These are phyloP conservation scores for Stagonosporopsis vannaccii DNA, from an alignment of 2,329 filamentous ascomycete genomes.

Conservation along the genomic window DNA sequence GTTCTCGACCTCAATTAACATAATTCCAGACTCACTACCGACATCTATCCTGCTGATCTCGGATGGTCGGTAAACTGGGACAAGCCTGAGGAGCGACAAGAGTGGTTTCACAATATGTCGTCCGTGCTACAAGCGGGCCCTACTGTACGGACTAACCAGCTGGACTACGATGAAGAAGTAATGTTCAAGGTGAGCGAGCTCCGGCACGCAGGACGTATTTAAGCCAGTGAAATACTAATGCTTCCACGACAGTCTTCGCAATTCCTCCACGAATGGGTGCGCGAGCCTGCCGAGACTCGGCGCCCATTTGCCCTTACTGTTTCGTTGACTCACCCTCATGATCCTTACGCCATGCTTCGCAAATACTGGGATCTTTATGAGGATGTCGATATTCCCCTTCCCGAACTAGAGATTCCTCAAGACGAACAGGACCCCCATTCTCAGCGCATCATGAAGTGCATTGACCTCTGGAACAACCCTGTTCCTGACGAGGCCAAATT, in stretches of 20 bases:
- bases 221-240: constrained; percentile 75
- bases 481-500: constrained; percentile 88
- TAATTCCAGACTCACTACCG: constrained; percentile 76
- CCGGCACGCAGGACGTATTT: not conserved
- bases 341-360: constrained; percentile 91
- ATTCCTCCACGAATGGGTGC: constrained; percentile 88
- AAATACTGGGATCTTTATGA: constrained; percentile 96
- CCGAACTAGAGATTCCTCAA: constrained; percentile 77
- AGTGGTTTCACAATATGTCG: constrained; percentile 95
- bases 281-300: constrained; percentile 74
- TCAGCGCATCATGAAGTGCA: constrained; percentile 83
- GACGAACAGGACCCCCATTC: constrained; percentile 87
- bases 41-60: constrained; percentile 94
- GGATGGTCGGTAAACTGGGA: constrained; percentile 98
- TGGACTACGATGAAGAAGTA: constrained; percentile 96
- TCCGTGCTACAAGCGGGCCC: constrained; percentile 89
- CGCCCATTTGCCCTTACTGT: constrained; percentile 86
- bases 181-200: constrained; percentile 71
- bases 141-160: constrained; percentile 90
- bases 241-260: constrained; percentile 67
- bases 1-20: constrained; percentile 2
- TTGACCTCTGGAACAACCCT: constrained; percentile 83
- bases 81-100: constrained; percentile 79
- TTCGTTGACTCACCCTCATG: constrained; percentile 92
- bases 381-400: constrained; percentile 83